Conservation (phyloP, 352 stramenopile species). For the Pythium insidiosum region DNA sequence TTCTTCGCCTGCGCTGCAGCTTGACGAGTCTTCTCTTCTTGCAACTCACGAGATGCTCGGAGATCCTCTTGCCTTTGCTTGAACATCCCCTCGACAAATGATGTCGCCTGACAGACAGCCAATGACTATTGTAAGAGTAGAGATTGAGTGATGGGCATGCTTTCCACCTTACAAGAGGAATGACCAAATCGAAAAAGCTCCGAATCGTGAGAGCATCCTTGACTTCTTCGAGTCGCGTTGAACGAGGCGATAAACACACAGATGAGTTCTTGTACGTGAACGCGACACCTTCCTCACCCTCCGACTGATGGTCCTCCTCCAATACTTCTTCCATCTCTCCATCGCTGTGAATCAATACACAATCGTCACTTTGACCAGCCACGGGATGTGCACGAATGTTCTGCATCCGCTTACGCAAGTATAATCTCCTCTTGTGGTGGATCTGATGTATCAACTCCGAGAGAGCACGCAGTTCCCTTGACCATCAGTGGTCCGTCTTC, state of each 20-base stretch:
- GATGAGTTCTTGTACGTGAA: too few species aligned
- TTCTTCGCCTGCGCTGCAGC: neutral
- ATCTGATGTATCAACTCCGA: constrained; percentile 3
- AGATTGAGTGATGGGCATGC: too few species aligned
- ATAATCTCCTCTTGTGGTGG: constrained; percentile 18
- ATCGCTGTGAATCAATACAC: constrained; percentile 19
- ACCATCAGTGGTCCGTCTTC: constrained; percentile 9
- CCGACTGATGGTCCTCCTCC: too few species aligned
- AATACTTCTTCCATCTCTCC: constrained; percentile 38
- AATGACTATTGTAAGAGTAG: too few species aligned
- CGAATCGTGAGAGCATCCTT: neutral
- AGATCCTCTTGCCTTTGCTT: constrained; percentile 7
- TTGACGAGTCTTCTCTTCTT: constrained; percentile 20
- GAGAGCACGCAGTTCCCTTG: neutral
- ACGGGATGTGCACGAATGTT: constrained; percentile 10
- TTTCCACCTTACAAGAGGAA: neutral
- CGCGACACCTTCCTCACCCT: too few species aligned
- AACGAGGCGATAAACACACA: constrained; percentile 10
- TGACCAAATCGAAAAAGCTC: neutral
- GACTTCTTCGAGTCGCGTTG: neutral
- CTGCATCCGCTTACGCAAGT: too few species aligned
- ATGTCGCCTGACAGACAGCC: constrained; percentile 7
- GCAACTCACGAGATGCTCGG: constrained; percentile 6
- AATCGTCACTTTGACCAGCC: neutral
- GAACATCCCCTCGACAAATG: neutral